Conservation (phyloP, 305 asterid genomes). For the Fraxinus nigra region DNA sequence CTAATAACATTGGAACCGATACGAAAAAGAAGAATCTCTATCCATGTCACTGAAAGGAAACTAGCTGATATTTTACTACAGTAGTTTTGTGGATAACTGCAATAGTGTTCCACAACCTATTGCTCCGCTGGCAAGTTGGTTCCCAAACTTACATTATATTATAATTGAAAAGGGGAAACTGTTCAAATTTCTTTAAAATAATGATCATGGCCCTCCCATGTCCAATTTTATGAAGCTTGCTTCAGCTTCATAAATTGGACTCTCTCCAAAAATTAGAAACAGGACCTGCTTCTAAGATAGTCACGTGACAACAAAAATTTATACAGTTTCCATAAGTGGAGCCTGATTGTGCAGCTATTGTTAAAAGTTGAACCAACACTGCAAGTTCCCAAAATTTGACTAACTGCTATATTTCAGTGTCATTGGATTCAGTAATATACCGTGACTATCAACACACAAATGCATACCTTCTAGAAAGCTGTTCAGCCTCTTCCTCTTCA, state of each 20-base stretch:
- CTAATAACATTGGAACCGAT: neutral
- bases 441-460: neutral
- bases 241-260: neutral
- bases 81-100: neutral
- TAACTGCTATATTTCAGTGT: neutral
- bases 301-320: neutral
- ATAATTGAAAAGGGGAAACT: neutral
- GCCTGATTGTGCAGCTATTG: neutral
- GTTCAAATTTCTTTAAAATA: neutral
- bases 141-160: neutral
- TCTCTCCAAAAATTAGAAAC: neutral
- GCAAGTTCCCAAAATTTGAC: neutral
- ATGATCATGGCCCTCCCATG: neutral
- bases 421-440: neutral
- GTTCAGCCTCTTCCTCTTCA: conserved; percentile 86
- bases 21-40: neutral
- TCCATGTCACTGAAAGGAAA: neutral
- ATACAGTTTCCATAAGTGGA: neutral
- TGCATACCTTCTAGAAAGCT: conserved; percentile 71
- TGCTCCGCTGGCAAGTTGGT: neutral
- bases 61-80: neutral
- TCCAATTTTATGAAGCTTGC: neutral
- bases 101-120: neutral
- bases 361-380: neutral
- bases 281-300: neutral